Base-by-base conservation (phyloP, 805 yeast species). In the Vanderwaltozyma yarrowii region DNA sequence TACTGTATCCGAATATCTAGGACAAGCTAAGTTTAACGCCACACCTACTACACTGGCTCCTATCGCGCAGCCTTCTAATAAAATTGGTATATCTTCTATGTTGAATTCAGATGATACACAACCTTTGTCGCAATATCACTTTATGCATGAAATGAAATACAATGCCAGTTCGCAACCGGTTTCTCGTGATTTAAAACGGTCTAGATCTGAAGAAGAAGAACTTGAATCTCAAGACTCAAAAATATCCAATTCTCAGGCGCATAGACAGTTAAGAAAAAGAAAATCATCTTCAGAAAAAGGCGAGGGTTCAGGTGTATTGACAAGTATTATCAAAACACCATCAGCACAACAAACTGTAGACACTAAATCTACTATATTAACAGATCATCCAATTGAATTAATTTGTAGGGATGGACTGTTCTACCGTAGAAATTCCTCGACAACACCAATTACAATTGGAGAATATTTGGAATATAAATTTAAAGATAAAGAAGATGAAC, bases 321-420 rank as follows among this genome's bases (percentile, higher is more conserved):
- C n/a, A n/a, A n/a, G n/a, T n/a, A n/a, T n/a, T n/a, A n/a, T n/a
- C n/a, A n/a, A n/a, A n/a, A n/a, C n/a, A n/a, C n/a, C n/a, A n/a
- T n/a, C n/a, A n/a, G n/a, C n/a, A n/a, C n/a, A n/a, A n/a, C n/a
- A n/a, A n/a, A n/a, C n/a, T n/a, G n/a, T n/a, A n/a, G 29, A 15
- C 11, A 25, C 16, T 15, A 14, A 10, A 28, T 30, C 24, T 3
- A 24, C 48, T 3, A 46, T 54, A 1, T 29, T 51, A 21, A 31
- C 51, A 28, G 55, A 50, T 5, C 47, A 58, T 4, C 58, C 61
- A 7, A 51, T 59, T 12, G 61, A 58, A 41, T 44, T 59, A 15
- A 41, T 54, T 9, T 56, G 61, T 33, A 50, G 47, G 14, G 56
- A 52, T 32, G 64, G 62, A 1, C 52, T 54, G 30, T 59, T 58